These are phyloP conservation scores for Trichosporon ovoides DNA, from an alignment of 1,284 basidiomycete species.

Conservation along the genomic window DNA sequence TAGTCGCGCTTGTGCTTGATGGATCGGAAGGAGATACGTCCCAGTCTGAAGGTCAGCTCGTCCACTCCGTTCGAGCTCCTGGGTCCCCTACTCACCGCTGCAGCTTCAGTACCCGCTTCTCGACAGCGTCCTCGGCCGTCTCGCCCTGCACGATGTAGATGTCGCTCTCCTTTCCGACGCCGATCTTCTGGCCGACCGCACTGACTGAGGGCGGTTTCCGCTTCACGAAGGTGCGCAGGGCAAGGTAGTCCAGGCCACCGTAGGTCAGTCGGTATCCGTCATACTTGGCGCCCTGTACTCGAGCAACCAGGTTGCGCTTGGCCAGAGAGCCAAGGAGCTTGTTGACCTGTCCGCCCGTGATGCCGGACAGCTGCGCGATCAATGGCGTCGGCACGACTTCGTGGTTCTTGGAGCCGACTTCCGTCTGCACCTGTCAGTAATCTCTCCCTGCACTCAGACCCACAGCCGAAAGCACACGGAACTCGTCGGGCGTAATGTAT, in stretches of 20 bases:
- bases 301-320: slow-evolving; percentile 83
- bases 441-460: slow-evolving; percentile 30
- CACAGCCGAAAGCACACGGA: slow-evolving; percentile 88
- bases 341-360: slow-evolving; percentile 87
- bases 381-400: slow-evolving; percentile 85
- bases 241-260: slow-evolving; percentile 93
- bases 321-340: slow-evolving; percentile 85
- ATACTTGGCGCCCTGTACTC: slow-evolving; percentile 88
- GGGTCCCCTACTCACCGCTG: slow-evolving; percentile 60
- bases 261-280: slow-evolving; percentile 97
- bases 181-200: slow-evolving; percentile 94
- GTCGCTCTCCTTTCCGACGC: slow-evolving; percentile 97
- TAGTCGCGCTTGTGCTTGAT: slow-evolving; percentile 98
- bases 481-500: slow-evolving; percentile 88
- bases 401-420: slow-evolving; percentile 98
- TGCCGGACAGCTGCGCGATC: slow-evolving; percentile 84
- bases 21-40: slow-evolving; percentile 90
- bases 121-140: slow-evolving; percentile 63
- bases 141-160: slow-evolving; percentile 74
- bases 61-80: too few species aligned
- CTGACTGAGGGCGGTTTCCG: slow-evolving; percentile 66
- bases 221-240: slow-evolving; percentile 87
- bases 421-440: slow-evolving; percentile 59
- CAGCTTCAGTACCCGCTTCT: slow-evolving; percentile 84
- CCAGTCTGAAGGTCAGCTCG: slow-evolving; percentile 58